These are phyloP conservation scores for Elsinoe fawcettii DNA, from an alignment of 2,329 filamentous ascomycete genomes.

Conservation along the genomic window DNA sequence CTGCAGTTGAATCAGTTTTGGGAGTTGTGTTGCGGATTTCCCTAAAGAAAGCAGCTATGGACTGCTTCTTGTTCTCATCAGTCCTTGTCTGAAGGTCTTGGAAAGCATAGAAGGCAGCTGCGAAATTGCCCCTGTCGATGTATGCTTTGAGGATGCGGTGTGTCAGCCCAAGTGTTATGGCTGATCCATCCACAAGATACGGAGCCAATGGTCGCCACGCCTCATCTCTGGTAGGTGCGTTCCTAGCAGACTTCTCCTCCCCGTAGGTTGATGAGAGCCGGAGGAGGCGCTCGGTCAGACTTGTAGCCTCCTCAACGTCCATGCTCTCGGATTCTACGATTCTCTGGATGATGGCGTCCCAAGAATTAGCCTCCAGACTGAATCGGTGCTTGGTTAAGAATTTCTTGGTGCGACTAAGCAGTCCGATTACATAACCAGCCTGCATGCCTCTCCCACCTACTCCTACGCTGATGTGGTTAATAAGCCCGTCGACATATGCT, in stretches of 20 bases:
- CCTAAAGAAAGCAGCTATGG: constrained; percentile 36
- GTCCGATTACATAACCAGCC: constrained; percentile 29
- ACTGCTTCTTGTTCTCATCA: constrained; percentile 37
- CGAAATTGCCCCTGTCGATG: constrained; percentile 33
- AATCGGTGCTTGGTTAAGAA: constrained; percentile 33
- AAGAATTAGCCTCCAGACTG: constrained; percentile 35
- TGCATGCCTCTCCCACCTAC: constrained; percentile 34
- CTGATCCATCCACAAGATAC: constrained; percentile 40
- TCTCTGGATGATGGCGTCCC: constrained; percentile 43
- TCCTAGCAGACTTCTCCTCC: constrained; percentile 32
- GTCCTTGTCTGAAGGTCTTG: constrained; percentile 34
- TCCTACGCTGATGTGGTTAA: constrained; percentile 39
- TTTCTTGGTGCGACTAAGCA: constrained; percentile 30
- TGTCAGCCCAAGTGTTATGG: constrained; percentile 35
- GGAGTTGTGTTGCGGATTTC: constrained; percentile 16
- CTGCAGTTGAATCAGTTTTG: not conserved
- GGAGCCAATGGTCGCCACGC: constrained; percentile 23
- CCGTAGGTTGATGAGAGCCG: constrained; percentile 36
- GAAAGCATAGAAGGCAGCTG: constrained; percentile 33
- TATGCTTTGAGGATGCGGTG: constrained; percentile 37
- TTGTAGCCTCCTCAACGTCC: constrained; percentile 38
- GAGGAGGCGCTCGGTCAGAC: constrained; percentile 26
- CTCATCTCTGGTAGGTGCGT: constrained; percentile 23
- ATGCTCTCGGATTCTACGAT: constrained; percentile 44
- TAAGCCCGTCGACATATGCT: constrained; percentile 47